These are phyloP conservation scores for Chimonanthus praecox DNA, from an alignment of 164 flowering plant genomes.

Conservation along the genomic window DNA sequence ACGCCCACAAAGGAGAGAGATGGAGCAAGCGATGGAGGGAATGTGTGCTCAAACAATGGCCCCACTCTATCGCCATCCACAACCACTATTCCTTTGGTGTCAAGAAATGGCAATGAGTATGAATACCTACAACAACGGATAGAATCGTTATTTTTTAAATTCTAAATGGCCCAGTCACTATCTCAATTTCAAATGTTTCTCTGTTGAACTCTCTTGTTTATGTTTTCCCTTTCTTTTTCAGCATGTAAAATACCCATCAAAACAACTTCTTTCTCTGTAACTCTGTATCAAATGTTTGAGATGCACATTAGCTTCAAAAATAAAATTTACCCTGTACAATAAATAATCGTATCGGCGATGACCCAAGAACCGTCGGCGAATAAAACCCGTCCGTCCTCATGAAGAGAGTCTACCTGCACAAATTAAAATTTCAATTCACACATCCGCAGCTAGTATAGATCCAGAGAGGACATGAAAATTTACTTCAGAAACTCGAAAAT, in stretches of 20 bases:
- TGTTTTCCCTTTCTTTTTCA: no score
- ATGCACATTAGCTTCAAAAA: background rate
- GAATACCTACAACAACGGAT: conserved; percentile 57
- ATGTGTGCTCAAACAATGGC: conserved; percentile 86
- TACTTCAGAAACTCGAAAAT: background rate
- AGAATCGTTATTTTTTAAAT: background rate
- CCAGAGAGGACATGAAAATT: background rate
- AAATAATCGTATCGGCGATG: conserved; percentile 66
- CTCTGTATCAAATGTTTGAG: no score
- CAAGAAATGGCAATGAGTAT: conserved; percentile 87
- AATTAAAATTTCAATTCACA: background rate
- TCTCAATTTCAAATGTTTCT: background rate
- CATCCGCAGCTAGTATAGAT: background rate
- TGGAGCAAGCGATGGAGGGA: conserved; percentile 90
- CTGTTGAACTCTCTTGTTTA: background rate
- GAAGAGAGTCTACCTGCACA: conserved; percentile 60
- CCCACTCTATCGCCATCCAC: conserved; percentile 94
- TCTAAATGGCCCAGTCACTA: background rate
- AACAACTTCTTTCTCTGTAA: no score
- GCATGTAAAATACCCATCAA: no score
- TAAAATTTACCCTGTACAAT: conserved; percentile 77
- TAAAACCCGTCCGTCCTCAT: conserved; percentile 64
- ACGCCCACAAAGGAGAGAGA: conserved; percentile 85
- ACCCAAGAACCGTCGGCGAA: conserved; percentile 63
- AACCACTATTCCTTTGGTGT: conserved; percentile 82